These are phyloP conservation scores for Cyclotella distinguenda DNA, from an alignment of 108 stramenopile species.

Conservation along the genomic window DNA sequence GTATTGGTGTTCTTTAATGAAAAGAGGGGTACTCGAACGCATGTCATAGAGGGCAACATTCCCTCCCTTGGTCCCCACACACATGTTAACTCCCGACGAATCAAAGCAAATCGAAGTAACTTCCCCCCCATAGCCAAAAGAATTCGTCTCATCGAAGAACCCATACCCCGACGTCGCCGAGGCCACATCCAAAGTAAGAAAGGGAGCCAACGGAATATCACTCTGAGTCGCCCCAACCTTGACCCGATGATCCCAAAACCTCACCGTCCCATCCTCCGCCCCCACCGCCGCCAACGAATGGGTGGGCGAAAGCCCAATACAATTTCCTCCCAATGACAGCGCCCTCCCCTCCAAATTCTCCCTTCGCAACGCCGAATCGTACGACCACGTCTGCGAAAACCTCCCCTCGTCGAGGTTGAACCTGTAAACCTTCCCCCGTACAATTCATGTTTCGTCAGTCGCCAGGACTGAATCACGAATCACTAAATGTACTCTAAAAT, in stretches of 20 bases:
- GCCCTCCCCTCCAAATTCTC: constrained; percentile 24
- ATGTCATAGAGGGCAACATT: constrained; percentile 94
- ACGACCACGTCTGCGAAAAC: constrained; percentile 85
- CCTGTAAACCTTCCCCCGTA: constrained; percentile 82
- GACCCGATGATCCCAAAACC: constrained; percentile 91
- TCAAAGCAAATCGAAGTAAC: constrained; percentile 89
- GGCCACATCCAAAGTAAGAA: constrained; percentile 78
- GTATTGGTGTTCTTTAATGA: constrained; percentile 95
- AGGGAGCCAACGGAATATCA: constrained; percentile 65
- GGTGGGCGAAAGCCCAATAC: constrained; percentile 68
- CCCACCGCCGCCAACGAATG: constrained; percentile 82
- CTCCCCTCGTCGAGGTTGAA: constrained; percentile 96
- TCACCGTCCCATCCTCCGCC: constrained; percentile 85
- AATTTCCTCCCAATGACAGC: constrained; percentile 56
- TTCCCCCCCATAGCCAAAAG: constrained; percentile 52
- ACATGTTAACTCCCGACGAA: constrained; percentile 84
- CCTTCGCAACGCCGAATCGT: constrained; percentile 47
- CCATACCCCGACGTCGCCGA: constrained; percentile 69
- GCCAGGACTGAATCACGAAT: no score
- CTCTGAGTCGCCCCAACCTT: constrained; percentile 24
- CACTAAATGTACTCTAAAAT: no score
- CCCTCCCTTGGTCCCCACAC: constrained; percentile 90
- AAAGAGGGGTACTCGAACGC: constrained; percentile 84
- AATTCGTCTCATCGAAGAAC: constrained; percentile 59
- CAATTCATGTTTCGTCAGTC: no score